Evolutionary conservation across 768 basidiomycete genomes (phyloP), one percentile per base, ranked within the genome.

Genomic region (Infundibulicybe gibba): DNA sequence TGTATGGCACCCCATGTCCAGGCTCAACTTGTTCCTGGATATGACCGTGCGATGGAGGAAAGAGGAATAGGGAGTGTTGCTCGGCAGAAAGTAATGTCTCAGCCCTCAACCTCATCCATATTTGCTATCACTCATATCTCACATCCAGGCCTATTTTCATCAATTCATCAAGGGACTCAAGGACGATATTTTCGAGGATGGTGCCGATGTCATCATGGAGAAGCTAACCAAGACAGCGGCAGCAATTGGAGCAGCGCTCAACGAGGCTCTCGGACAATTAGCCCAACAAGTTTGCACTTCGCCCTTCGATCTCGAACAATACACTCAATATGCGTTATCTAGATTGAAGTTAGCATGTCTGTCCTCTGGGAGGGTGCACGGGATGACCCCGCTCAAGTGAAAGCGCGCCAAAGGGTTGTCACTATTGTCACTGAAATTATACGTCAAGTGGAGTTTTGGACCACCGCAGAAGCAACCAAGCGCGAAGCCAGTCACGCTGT

Each of bases 1-100:
- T 76, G 69, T 51, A 65, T 84, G 49, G 70, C 78, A 10, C 80
- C 80, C 13, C 76, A 80, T 54, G 72, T 84, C 11, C 77, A 79
- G 51, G 56, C 57, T 9, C 71, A 77, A 52, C 66, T 83, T 10
- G 19, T 65, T 9, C 71, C 75, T 6, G 80, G 77, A 0, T 85
- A 85, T 55, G 60, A 76, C 43, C 62, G 50, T 2, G 81, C 82
- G 0, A 75, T 80, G 74, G 62, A 70, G 43, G 78, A 83, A 52
- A 58, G 70, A 34, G 83, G 82, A 2, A 64, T 32, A 14, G 82
- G 82, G 9, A 78, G 77, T 47, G 80, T 83, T 4, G 76, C 74
- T 4, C 69, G 80, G 10, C 82, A 83, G 62, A 83, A 81, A 71
- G 80, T 78, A 38, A 19, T n/a, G 25, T 41, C 16, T 41, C 34